Percentiles rank a stretch among this genome's conserved stretches.
Conservation (phyloP, 2,329 filamentous ascomycete species). For the Aspergillus versicolor region DNA sequence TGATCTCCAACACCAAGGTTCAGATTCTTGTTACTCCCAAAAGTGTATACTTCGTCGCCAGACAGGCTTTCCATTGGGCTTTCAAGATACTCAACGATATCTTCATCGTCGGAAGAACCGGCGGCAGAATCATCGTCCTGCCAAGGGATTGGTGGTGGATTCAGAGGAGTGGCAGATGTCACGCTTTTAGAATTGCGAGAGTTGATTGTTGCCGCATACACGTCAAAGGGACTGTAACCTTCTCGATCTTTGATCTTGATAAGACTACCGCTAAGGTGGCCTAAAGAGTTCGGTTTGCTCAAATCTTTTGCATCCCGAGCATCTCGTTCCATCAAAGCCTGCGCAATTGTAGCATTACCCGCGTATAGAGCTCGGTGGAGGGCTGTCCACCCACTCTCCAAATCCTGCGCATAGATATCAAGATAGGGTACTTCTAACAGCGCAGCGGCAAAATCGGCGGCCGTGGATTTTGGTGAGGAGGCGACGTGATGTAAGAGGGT, state of each 20-base stretch:
- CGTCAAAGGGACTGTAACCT: constrained; percentile 89
- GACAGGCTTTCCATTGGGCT: constrained; percentile 43
- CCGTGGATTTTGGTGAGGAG: constrained; percentile 68
- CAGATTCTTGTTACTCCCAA: constrained; percentile 95
- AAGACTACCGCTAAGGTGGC: constrained; percentile 67
- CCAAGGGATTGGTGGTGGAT: constrained; percentile 46
- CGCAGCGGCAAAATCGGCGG: constrained; percentile 72
- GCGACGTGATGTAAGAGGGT: constrained; percentile 83
- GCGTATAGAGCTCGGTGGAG: constrained; percentile 87
- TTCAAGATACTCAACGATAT: constrained; percentile 46
- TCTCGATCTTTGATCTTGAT: constrained; percentile 96
- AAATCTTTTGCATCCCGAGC: constrained; percentile 64
- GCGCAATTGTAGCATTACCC: constrained; percentile 83
- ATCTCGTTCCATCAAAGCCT: constrained; percentile 77
- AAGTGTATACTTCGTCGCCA: constrained; percentile 87
- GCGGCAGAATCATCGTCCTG: constrained; percentile 31
- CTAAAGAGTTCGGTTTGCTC: constrained; percentile 54
- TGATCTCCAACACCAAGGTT: constrained; percentile 93
- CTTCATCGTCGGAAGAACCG: constrained; percentile 42
- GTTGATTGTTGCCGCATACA: constrained; percentile 85
- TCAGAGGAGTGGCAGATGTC: constrained; percentile 37
- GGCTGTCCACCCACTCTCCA: constrained; percentile 93
- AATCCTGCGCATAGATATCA: constrained; percentile 83
- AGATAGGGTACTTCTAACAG: constrained; percentile 78
- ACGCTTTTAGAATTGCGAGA: constrained; percentile 62